A percentile compares a stretch with the other conserved stretches of the same genome.
Conservation (phyloP, 352 stramenopile genomes). For the Phytophthora fragariae region DNA sequence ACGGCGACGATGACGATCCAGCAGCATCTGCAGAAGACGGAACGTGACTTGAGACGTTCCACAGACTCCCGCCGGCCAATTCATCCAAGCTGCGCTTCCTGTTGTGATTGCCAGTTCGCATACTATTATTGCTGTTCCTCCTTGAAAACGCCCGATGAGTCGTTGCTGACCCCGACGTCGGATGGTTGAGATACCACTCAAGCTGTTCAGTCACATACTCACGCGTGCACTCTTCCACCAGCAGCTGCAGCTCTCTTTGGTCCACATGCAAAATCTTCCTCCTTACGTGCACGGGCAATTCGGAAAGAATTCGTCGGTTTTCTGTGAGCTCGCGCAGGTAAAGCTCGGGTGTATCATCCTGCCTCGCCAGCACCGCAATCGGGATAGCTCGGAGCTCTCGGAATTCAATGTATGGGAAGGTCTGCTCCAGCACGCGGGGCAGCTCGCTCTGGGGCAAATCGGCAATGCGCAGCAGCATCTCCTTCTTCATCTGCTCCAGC, state of each 20-base stretch:
- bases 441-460: conserved; percentile 77
- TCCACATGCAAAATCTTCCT: conserved; percentile 87
- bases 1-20: conserved; percentile 30
- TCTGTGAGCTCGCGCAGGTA: conserved; percentile 86
- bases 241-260: conserved; percentile 65
- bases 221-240: conserved; percentile 79
- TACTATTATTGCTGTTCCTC: conserved; percentile 37
- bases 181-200: conserved; percentile 73
- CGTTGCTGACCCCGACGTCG: conserved; percentile 24
- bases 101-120: conserved; percentile 25
- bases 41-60: conserved; percentile 80
- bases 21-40: conserved; percentile 46
- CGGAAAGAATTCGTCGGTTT: conserved; percentile 78
- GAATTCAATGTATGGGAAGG: conserved; percentile 91
- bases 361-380: conserved; percentile 81
- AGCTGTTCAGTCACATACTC: conserved; percentile 77
- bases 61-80: conserved; percentile 47
- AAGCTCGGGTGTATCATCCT: conserved; percentile 79
- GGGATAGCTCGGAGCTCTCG: conserved; percentile 84
- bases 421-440: conserved; percentile 74
- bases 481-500: conserved; percentile 66
- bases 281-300: conserved; percentile 83
- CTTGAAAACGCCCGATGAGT: conserved; percentile 27
- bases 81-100: conserved; percentile 48
- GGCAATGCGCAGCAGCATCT: conserved; percentile 81